A percentile compares a stretch with the other conserved stretches of the same genome.
Evolutionary conservation across 805 yeast species (phyloP).

Genomic region (Cyberlindnera sargentensis): DNA sequence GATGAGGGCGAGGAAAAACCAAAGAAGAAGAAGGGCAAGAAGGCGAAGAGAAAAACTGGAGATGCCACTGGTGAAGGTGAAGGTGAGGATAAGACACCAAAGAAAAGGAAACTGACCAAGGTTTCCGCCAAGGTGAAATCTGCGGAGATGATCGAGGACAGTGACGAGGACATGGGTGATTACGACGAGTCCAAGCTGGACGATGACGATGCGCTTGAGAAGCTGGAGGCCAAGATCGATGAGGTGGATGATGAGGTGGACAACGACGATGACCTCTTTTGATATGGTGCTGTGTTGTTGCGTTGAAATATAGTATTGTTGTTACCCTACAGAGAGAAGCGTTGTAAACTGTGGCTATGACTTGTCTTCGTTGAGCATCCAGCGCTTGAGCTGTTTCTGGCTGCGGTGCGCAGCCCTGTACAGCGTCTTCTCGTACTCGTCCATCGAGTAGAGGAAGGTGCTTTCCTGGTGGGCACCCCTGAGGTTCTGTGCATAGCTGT

Average conservation of each 20-base stretch:
- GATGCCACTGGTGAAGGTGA: constrained; percentile 23
- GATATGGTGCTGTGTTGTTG: background rate
- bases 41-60: constrained; percentile 23
- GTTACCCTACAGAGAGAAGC: background rate
- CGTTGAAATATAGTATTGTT: no score
- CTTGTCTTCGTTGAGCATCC: constrained; percentile 28
- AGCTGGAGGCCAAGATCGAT: constrained; percentile 17
- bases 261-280: constrained; percentile 11
- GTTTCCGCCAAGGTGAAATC: constrained; percentile 25
- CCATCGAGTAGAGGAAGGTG: constrained; percentile 58
- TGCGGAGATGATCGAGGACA: constrained; percentile 34
- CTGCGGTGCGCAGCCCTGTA: constrained; percentile 49
- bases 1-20: constrained; percentile 17
- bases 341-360: background rate
- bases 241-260: constrained; percentile 7
- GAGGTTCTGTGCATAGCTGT: constrained; percentile 49
- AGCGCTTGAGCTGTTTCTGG: constrained; percentile 34
- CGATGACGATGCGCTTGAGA: constrained; percentile 16
- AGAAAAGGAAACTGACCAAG: constrained; percentile 11
- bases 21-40: constrained; percentile 15
- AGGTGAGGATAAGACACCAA: constrained; percentile 20
- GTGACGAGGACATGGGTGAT: constrained; percentile 33
- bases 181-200: constrained; percentile 16
- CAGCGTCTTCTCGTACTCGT: constrained; percentile 64
- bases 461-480: constrained; percentile 37